Conservation (phyloP, 2,329 filamentous ascomycete species). For the Alternaria solani region DNA sequence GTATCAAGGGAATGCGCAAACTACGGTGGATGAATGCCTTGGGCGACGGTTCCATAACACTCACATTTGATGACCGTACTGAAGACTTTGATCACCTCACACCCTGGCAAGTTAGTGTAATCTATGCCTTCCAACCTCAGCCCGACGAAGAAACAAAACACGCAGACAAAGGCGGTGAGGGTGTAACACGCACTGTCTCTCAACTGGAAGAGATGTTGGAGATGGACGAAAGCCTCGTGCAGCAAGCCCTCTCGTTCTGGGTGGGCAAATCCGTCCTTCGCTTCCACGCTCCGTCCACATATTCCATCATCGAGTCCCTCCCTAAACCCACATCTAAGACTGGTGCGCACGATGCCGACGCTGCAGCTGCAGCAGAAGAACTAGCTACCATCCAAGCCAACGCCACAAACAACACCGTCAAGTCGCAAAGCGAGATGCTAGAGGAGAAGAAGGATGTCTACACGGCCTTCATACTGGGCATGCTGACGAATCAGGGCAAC, state of each 20-base stretch:
- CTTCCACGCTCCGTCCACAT: conserved; percentile 59
- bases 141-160: conserved; percentile 41
- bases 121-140: conserved; percentile 77
- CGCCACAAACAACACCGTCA: conserved; percentile 59
- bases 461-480: conserved; percentile 90
- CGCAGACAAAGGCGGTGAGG: conserved; percentile 25
- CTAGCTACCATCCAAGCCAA: conserved; percentile 47
- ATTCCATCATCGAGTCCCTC: conserved; percentile 69
- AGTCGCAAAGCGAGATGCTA: conserved; percentile 65
- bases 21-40: conserved; percentile 87
- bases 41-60: conserved; percentile 79
- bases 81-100: conserved; percentile 77
- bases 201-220: conserved; percentile 65
- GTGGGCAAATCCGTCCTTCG: conserved; percentile 71
- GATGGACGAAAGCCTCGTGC: conserved; percentile 78
- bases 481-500: conserved; percentile 90
- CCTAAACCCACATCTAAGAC: conserved; percentile 41
- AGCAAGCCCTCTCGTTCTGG: conserved; percentile 75
- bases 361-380: conserved; percentile 50
- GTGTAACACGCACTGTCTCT: conserved; percentile 51
- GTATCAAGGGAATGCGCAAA: conserved; percentile 82
- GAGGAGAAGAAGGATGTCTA: conserved; percentile 78
- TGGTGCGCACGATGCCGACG: conserved; percentile 35
- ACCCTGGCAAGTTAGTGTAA: conserved; percentile 87
- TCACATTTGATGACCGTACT: conserved; percentile 82